Base-by-base conservation (phyloP, 2,329 filamentous ascomycete genomes). In the Penicillium crustosum region DNA sequence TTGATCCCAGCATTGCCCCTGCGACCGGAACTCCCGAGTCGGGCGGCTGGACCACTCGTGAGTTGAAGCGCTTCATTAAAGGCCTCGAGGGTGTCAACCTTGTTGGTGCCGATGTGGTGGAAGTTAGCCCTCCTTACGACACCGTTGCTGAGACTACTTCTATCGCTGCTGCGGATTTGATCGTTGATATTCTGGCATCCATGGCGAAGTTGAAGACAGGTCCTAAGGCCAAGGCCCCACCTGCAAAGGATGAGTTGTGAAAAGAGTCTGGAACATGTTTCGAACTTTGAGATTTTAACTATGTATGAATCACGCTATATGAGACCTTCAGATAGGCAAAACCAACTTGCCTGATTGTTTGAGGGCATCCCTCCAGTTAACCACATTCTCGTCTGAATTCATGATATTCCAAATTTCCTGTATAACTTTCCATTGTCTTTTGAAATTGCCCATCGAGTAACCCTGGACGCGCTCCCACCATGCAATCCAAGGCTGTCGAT, bases 101-200 rank as follows among this genome's bases (percentile, higher is more conserved):
- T 4, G 63, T 67, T 15, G 66, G 66, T 0, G 64, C 64, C 1
- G 64, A 65, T 49, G 58, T 67, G 8, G 64, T 68, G 0, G 79
- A 80, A 61, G 80, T 82, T 65, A 82, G 87, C 8, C 87, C 66
- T 4, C 57, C 63, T n/a, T 66, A 66, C 41, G 65, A 67, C 41
- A 56, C 57, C 3, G 31, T 45, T 10, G 66, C 67, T 6, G 68
- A 70, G 49, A 68, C 66, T 12, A 71, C 68, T 2, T 65, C 65
- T 3, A 55, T 72, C 17, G 69, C 69, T 2, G 70, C 68, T 4
- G 67, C 68, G n/a, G 66, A 71, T 58, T 57, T 70, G 55, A 60
- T 71, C 12, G 61, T 71, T 21, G 68, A 70, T 60, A 69, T 70
- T 23, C 41, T 71, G 49, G 66, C 68, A 8, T 59, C 66, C 25